Evolutionary conservation across 306 rosid species (phyloP).

Genomic region (Hippophae gyantsensis): DNA sequence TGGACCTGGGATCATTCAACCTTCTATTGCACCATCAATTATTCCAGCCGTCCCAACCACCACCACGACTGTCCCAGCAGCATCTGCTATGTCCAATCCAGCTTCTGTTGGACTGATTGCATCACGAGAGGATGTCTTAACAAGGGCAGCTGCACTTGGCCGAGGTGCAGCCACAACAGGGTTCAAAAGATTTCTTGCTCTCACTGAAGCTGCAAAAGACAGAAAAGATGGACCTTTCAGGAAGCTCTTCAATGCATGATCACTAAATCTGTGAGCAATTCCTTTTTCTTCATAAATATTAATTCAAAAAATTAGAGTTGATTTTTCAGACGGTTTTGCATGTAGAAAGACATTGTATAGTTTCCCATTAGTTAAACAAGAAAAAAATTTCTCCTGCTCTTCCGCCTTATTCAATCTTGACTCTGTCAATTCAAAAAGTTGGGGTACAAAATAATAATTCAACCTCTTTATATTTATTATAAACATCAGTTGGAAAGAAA

Average conservation of each 20-base stretch:
- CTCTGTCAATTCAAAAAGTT: no score
- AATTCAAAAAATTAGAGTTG: no score
- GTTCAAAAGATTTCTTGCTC: conserved; percentile 93
- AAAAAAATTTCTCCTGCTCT: no score
- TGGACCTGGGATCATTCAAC: conserved; percentile 75
- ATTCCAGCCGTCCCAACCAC: conserved; percentile 25
- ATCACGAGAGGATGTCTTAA: conserved; percentile 77
- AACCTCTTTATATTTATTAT: no score
- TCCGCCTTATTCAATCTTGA: no score
- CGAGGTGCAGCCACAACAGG: conserved; percentile 99
- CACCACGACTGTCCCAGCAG: conserved; percentile 26
- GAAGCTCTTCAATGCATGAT: conserved; percentile 78
- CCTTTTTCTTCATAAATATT: no score
- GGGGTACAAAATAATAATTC: no score
- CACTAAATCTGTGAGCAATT: no score
- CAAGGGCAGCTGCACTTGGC: conserved; percentile 97
- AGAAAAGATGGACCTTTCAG: conserved; percentile 93
- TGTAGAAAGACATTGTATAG: no score
- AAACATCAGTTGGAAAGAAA: no score
- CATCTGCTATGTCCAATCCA: conserved; percentile 41
- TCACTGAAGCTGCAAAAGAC: conserved; percentile 97
- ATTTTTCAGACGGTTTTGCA: no score
- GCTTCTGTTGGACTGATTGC: conserved; percentile 46
- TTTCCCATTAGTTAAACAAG: no score
- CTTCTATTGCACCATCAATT: conserved; percentile 41